Base-by-base conservation (phyloP, 345 rosid genomes). In the Heritiera littoralis region DNA sequence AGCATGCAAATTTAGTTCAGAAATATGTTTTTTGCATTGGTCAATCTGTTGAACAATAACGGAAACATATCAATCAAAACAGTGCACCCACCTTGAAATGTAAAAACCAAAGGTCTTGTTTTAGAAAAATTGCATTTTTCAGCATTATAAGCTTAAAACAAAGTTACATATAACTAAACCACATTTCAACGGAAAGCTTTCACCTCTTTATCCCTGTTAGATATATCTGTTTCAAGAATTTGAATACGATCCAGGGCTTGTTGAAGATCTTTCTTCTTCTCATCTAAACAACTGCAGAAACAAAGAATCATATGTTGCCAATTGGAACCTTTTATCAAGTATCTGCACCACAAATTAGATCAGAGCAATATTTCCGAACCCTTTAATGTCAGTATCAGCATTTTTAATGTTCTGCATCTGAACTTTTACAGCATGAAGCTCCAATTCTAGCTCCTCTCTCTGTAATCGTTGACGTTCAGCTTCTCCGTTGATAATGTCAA, bases 381-480 rank as follows among this genome's bases (percentile, higher is more conserved):
- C 88, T 87, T 87, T 89, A 86, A 87, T 86, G 77, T 89, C 93
- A 80, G 79, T 82, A 85, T 89, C 93, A 75, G 90, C 79, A 86
- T 79, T 85, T 89, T 81, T 80, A 78, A 89, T 79, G 83, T 86
- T 92, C 81, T 87, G 93, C 92, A 92, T 88, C 84, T 94, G 97
- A 82, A 87, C 83, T 66, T 84, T 90, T 55, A 92, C 79, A 74
- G 87, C 74, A 76, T 87, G 89, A 86, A 94, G 94, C 89, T 96
- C 97, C 65, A 63, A 82, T 85, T 94, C 99, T 72, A 96, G 85
- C 84, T 96, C 98, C 88, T 96, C 98, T 86, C 97, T 90, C 80
- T 91, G 91, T 84, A 96, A 78, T 20, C 92, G 86, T 67, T 94
- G 98, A 69, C 93, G 86, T 84, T 96, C 98, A 81, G 98, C 92